A percentile compares a stretch with the other conserved stretches of the same genome.
Conservation (phyloP, 2,329 filamentous ascomycete species). For the Volutella citrinella region DNA sequence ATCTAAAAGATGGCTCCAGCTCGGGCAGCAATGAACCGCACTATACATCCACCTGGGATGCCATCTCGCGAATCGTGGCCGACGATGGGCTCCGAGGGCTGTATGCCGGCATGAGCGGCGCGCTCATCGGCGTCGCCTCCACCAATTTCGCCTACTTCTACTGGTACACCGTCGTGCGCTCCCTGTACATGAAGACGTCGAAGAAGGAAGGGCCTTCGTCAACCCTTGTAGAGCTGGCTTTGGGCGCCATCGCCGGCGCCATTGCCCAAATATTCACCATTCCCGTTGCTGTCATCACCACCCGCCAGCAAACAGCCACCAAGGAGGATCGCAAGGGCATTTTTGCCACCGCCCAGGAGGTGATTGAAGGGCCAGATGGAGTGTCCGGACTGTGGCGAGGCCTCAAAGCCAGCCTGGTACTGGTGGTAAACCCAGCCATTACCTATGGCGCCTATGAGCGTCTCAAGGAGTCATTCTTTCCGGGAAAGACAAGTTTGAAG, state of each 20-base stretch:
- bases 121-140: conserved; percentile 86
- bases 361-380: conserved; percentile 87
- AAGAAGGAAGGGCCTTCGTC: conserved; percentile 57
- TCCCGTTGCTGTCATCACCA: conserved; percentile 91
- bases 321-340: conserved; percentile 84
- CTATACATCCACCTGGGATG: conserved; percentile 86
- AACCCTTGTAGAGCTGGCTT: conserved; percentile 75
- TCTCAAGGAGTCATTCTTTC: conserved; percentile 73
- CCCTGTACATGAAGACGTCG: conserved; percentile 67
- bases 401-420: conserved; percentile 89
- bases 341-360: conserved; percentile 82
- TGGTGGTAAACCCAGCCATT: conserved; percentile 95
- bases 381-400: conserved; percentile 89
- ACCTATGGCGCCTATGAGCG: conserved; percentile 97
- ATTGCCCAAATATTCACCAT: conserved; percentile 95
- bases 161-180: conserved; percentile 90
- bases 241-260: conserved; percentile 86
- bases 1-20: conserved; percentile 48
- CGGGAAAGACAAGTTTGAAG: conserved; percentile 70
- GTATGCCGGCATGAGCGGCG: conserved; percentile 84
- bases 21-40: conserved; percentile 55
- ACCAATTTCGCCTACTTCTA: conserved; percentile 99
- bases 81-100: conserved; percentile 79
- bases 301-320: conserved; percentile 88
- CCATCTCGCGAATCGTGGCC: conserved; percentile 77